These are phyloP conservation scores for Syzygium aromaticum DNA, from an alignment of 345 rosid genomes.

Conservation along the genomic window DNA sequence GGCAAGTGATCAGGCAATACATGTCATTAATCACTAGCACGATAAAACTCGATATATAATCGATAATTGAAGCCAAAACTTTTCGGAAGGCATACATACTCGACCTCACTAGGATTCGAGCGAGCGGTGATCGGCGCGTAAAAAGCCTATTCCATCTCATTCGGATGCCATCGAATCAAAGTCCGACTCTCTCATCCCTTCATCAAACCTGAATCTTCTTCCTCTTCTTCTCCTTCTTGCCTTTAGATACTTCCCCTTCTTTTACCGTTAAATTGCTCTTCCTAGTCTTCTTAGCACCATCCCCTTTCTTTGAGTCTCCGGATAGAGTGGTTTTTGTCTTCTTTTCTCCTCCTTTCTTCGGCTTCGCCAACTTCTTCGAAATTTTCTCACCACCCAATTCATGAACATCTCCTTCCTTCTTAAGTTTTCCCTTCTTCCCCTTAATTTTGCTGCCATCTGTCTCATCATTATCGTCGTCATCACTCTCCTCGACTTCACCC, in stretches of 20 bases:
- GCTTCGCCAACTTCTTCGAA: not conserved
- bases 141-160: not conserved
- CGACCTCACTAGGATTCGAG: not conserved
- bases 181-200: not conserved
- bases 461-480: not conserved
- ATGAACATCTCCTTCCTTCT: not conserved
- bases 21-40: not conserved
- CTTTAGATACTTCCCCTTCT: not conserved
- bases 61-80: not conserved
- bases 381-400: not conserved
- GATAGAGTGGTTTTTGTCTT: not conserved
- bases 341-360: not conserved
- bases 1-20: not conserved
- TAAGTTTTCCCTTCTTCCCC: not conserved
- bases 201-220: not conserved
- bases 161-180: not conserved
- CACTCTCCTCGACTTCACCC: not conserved
- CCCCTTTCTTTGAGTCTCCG: not conserved
- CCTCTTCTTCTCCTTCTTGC: conserved; percentile 2
- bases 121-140: fast-evolving
- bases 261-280: not conserved
- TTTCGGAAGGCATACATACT: not conserved
- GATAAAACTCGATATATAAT: not conserved
- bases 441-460: not conserved
- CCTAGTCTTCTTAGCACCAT: not conserved